Evolutionary conservation across 139 green algal genomes (phyloP), one percentile per base, ranked within the genome.

Genomic region (Spirogloea muscicola): DNA sequence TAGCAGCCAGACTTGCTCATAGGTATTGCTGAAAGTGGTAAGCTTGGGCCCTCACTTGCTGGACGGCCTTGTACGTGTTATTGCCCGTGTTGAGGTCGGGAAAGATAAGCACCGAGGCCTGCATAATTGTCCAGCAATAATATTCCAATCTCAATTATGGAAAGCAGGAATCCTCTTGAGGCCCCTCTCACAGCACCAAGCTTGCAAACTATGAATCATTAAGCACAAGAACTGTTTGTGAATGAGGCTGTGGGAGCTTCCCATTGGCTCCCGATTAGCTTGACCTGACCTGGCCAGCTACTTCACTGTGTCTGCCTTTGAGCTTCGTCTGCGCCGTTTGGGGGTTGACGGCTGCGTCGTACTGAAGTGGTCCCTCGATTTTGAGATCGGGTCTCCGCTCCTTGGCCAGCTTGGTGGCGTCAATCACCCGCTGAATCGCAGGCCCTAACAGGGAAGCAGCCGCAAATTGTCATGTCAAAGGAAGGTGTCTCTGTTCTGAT

Each of bases 1-100:
- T n/a, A n/a, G n/a, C n/a, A n/a, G n/a, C n/a, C n/a, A n/a, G n/a
- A n/a, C n/a, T n/a, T n/a, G n/a, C n/a, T n/a, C n/a, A n/a, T n/a
- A n/a, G n/a, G n/a, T n/a, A n/a, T n/a, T n/a, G n/a, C n/a, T n/a
- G n/a, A n/a, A n/a, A n/a, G n/a, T n/a, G n/a, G n/a, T n/a, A n/a
- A n/a, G n/a, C n/a, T 9, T 60, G 7, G 51, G 51, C n/a, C 29
- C 13, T 7, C 18, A 79, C 70, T 65, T 85, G 79, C 60, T 85
- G 79, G 18, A 85, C 79, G 16, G 79, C 77, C 67, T 85, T 85
- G 68, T 85, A 85, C 2, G 67, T 76, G 77, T 83, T 85, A 66
- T 84, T 79, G n/a, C 82, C 90, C 0, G 91, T 93, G 82, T 96
- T 94, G 29, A 96, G 86, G 72, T 96, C 91, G 0, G 91, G 91